A percentile compares a stretch with the other conserved stretches of the same genome.
phyloP scores from a whole-genome alignment of 768 basidiomycete species.

The Hericium coralloides region DNA sequence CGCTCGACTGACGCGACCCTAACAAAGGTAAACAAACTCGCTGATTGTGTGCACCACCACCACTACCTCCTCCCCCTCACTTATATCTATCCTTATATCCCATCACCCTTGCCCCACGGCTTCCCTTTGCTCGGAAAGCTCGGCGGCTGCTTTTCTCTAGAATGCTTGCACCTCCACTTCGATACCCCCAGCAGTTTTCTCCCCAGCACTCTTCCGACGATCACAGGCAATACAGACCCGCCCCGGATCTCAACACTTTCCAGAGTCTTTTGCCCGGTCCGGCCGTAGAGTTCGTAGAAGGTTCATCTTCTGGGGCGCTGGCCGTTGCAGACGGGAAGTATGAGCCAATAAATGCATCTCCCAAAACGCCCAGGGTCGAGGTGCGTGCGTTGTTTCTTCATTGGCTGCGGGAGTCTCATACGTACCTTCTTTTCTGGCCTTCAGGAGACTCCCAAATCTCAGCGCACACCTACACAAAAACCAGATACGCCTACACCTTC shows the following conservation, averaged over 20 bases:
- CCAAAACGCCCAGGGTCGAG: slow-evolving; percentile 40
- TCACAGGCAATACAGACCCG: slow-evolving; percentile 48
- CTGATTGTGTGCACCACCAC: neutral
- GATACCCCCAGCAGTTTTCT: slow-evolving; percentile 42
- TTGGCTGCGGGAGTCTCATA: neutral
- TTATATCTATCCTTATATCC: neutral
- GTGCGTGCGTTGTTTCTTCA: slow-evolving; percentile 25
- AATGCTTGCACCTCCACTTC: slow-evolving; percentile 63
- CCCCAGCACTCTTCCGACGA: slow-evolving; percentile 45
- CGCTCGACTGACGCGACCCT: neutral
- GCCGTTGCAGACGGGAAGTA: slow-evolving; percentile 71
- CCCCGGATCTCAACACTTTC: slow-evolving; percentile 66
- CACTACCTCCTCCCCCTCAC: neutral
- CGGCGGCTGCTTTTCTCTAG: slow-evolving; percentile 11
- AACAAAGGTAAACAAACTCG: neutral
- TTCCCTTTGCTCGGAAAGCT: neutral
- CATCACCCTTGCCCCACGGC: neutral
- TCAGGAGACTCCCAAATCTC: too few relatives aligned
- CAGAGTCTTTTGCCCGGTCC: slow-evolving; percentile 73
- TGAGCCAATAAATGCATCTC: slow-evolving; percentile 68
- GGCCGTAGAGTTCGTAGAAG: slow-evolving; percentile 69
- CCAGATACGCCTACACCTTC: neutral
- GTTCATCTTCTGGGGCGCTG: slow-evolving; percentile 69
- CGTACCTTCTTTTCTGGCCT: too few relatives aligned
- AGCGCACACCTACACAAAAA: too few relatives aligned